Percentiles rank a stretch among this genome's conserved stretches.
These are phyloP conservation scores for Croton setiger DNA, from an alignment of 441 rosid species.

Conservation along the genomic window DNA sequence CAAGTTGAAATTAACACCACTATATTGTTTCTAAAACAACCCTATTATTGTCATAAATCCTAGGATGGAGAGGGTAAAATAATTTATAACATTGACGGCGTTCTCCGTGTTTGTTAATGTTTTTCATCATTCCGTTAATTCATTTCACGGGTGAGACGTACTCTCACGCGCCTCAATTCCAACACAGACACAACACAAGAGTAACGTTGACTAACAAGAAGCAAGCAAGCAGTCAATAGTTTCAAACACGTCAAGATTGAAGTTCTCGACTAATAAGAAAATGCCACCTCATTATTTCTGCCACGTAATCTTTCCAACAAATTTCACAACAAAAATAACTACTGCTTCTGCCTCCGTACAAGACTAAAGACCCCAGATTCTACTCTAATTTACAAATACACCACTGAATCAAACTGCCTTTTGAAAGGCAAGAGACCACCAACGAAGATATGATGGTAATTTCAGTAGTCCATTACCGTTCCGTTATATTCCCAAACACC, in stretches of 20 bases:
- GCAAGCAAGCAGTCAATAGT: not conserved
- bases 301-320: not conserved
- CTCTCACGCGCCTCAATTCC: not conserved
- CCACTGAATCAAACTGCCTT: not conserved
- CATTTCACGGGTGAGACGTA: not conserved
- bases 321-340: not conserved
- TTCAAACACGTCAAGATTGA: slow-evolving; percentile 19
- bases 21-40: too few species aligned
- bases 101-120: too few species aligned
- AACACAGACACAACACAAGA: not conserved
- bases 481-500: not conserved
- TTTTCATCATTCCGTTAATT: too few species aligned
- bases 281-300: slow-evolving; percentile 20
- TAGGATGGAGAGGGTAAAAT: too few species aligned
- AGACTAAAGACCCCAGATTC: not conserved
- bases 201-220: too few species aligned
- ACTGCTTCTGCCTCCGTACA: not conserved
- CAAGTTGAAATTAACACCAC: too few species aligned
- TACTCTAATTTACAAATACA: slow-evolving; percentile 7
- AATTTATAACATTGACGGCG: too few species aligned
- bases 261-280: slow-evolving; percentile 10
- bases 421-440: not conserved
- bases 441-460: slow-evolving; percentile 8
- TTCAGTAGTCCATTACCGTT: not conserved
- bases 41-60: too few species aligned